Percentiles rank a stretch among this genome's conserved stretches.
phyloP scores from a whole-genome alignment of 805 yeast species.

The Teunomyces kruisii region DNA sequence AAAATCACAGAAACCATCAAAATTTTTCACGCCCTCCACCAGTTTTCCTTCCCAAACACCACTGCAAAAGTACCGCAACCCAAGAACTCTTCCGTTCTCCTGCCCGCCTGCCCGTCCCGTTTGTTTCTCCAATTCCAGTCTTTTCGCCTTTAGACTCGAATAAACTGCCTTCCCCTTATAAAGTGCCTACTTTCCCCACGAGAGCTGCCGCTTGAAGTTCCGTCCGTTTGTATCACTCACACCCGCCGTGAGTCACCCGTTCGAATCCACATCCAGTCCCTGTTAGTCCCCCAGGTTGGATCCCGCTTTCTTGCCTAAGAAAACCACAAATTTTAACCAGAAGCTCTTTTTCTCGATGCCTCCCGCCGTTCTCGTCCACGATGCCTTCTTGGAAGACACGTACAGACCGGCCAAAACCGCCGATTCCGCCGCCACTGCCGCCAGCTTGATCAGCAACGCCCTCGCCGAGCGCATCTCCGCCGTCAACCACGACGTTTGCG shows the following conservation, averaged over 20 bases:
- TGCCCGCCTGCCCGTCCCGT: not conserved
- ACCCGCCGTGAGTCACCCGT: constrained; percentile 21
- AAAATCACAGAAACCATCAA: not conserved
- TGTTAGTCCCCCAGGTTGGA: constrained; percentile 3
- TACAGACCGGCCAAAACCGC: not conserved
- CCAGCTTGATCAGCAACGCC: constrained; percentile 20
- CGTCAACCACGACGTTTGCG: constrained; percentile 59
- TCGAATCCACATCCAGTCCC: not conserved
- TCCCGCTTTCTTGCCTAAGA: not conserved
- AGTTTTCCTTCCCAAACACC: not conserved
- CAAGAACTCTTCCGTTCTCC: not conserved
- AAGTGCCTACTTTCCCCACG: constrained; percentile 20
- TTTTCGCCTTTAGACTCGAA: constrained; percentile 5
- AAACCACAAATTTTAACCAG: no score
- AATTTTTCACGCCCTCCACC: not conserved
- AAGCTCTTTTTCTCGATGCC: no score
- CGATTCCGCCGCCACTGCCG: not conserved
- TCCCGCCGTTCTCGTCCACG: constrained; percentile 12
- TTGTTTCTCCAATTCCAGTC: constrained; percentile 2
- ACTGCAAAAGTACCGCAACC: not conserved
- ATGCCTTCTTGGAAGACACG: not conserved
- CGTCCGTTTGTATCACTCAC: constrained; percentile 27
- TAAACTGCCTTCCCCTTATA: constrained; percentile 5
- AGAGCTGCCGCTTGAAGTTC: constrained; percentile 48
- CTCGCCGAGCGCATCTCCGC: constrained; percentile 37